Evolutionary conservation across 1,139 yeast genomes (phyloP), one percentile per base, ranked within the genome.

Genomic region (Geotrichum fermentans): DNA sequence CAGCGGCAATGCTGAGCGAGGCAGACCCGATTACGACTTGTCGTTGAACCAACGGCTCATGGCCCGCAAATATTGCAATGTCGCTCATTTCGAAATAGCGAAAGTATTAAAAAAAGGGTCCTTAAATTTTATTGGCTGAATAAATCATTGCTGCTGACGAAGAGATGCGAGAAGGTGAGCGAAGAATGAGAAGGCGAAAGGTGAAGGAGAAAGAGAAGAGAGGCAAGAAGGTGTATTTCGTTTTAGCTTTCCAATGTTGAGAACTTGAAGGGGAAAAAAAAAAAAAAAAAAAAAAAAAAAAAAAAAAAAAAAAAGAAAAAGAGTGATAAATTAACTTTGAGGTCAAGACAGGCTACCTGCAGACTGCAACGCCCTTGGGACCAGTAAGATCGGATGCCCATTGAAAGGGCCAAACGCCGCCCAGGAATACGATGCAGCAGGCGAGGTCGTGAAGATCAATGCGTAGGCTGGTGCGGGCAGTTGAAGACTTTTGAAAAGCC

Each of bases 1-100:
- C 55, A 8, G 45, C 34, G 22, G 38, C 24, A 13, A 52, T 52
- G 29, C 49, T 41, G 20, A 49, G 36, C 14, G 49, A 40, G 2
- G 52, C 48, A 4, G 55, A 42, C 13, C 47, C 13, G 13, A 52
- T 43, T 6, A 35, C 42, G 26, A 52, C 39, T 5, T 49, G 32
- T 3, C 52, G 43, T 26, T 46, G 52, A 14, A 46, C 43, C 33
- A 40, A 50, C 14, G 52, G 45, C 20, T 40, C 30, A 24, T 45
- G 45, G 21, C 17, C 35, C 5, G 47, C 13, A 22, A 41, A 14
- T 4, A 14, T 14, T 11, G 30, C 13, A 26, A 16, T 20, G 17
- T 24, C 38, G 22, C 38, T 35, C 38, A 35, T 35, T 3, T 14
- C 36, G n/a, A n/a, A n/a, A n/a, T n/a, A n/a, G n/a, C n/a, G n/a